Evolutionary conservation across 2,329 filamentous ascomycete genomes (phyloP).

Genomic region (Diaporthe citri): DNA sequence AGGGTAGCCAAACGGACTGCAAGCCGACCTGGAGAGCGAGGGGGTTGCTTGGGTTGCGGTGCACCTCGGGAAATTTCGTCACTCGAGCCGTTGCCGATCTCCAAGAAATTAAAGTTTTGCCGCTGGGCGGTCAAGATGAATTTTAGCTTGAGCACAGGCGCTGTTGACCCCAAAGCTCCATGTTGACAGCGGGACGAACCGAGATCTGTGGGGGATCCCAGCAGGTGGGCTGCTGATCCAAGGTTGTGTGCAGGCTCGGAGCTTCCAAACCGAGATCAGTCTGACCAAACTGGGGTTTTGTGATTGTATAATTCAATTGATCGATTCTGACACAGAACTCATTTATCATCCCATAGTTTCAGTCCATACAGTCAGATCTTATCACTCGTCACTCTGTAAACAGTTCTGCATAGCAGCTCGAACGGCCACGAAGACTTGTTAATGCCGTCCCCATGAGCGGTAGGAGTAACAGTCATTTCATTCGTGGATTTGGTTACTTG

Average conservation of each 20-base stretch:
- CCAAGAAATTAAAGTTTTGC: conserved; percentile 33
- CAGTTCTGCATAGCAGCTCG: neutral
- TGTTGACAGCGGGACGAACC: conserved; percentile 31
- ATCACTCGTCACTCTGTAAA: neutral
- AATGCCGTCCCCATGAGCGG: neutral
- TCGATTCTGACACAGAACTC: neutral
- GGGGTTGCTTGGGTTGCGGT: neutral
- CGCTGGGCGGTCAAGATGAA: conserved; percentile 34
- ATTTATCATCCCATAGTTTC: neutral
- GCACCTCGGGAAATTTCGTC: conserved; percentile 9
- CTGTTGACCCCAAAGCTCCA: neutral
- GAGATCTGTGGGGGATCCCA: conserved; percentile 27
- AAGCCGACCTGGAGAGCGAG: conserved; percentile 3
- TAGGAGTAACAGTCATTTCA: neutral
- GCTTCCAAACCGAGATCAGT: neutral
- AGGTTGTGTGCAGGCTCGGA: neutral
- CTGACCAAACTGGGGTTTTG: neutral
- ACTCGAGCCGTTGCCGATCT: conserved; percentile 8
- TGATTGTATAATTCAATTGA: neutral
- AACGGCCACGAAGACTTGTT: neutral
- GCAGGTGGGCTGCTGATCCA: conserved; percentile 5
- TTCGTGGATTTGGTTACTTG: neutral
- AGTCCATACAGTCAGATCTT: neutral
- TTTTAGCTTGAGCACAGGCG: conserved; percentile 26
- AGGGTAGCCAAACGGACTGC: neutral